Evolutionary conservation across 2,329 filamentous ascomycete species (phyloP).

Genomic region (Tolypocladium tundrense): DNA sequence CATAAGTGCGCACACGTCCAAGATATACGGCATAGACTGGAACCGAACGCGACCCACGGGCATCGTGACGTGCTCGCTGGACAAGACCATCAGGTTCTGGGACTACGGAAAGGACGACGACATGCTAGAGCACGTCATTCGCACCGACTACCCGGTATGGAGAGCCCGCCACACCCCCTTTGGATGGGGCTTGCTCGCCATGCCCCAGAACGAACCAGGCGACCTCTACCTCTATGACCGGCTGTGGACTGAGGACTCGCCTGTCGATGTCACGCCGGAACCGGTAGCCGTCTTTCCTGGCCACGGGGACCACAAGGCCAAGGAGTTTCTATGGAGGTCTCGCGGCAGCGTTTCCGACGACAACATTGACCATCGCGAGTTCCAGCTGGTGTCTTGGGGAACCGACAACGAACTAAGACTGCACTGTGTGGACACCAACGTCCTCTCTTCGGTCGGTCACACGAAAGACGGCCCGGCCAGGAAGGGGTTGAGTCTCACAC

Average conservation of each 20-base stretch:
- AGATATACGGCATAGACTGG: slow-evolving; percentile 95
- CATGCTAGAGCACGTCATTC: slow-evolving; percentile 64
- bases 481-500: slow-evolving; percentile 60
- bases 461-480: slow-evolving; percentile 56
- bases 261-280: slow-evolving; percentile 31
- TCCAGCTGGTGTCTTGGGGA: slow-evolving; percentile 89
- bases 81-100: slow-evolving; percentile 92
- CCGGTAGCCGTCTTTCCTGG: slow-evolving; percentile 50
- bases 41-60: slow-evolving; percentile 64
- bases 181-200: slow-evolving; percentile 73
- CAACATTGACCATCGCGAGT: slow-evolving; percentile 73
- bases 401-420: slow-evolving; percentile 74
- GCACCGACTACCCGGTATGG: slow-evolving; percentile 81
- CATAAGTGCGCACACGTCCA: slow-evolving; percentile 80
- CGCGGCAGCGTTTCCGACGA: slow-evolving; percentile 59
- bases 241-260: slow-evolving; percentile 32
- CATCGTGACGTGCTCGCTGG: slow-evolving; percentile 79
- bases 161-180: slow-evolving; percentile 86
- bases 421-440: slow-evolving; percentile 57
- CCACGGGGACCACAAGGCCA: slow-evolving; percentile 60
- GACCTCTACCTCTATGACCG: slow-evolving; percentile 78
- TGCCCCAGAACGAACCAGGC: slow-evolving; percentile 83
- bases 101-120: slow-evolving; percentile 57
- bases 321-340: slow-evolving; percentile 84
- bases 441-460: slow-evolving; percentile 61